Evolutionary conservation across 768 basidiomycete genomes (phyloP).

Genomic region (Kwoniella shandongensis): DNA sequence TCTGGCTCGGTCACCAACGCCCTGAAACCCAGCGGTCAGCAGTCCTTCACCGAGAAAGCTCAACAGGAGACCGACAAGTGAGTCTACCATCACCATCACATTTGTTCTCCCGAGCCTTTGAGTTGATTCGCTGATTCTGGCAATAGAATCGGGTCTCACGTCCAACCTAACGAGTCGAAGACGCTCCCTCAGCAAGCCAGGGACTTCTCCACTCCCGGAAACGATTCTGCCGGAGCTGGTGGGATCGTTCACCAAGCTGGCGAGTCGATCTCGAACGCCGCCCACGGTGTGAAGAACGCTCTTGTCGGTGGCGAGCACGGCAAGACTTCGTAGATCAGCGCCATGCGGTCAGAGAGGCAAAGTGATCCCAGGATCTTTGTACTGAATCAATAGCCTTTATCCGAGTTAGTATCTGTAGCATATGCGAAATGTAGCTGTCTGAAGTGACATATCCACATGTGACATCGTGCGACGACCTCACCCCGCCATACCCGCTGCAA

Average conservation of each 20-base stretch:
- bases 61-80: conserved; percentile 22
- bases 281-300: conserved; percentile 13
- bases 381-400: no score
- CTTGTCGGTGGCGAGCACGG: background rate
- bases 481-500: conserved; percentile 46
- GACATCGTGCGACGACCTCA: no score
- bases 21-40: conserved; percentile 13
- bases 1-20: conserved; percentile 9
- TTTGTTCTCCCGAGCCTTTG: background rate
- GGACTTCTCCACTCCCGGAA: conserved; percentile 23
- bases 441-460: no score
- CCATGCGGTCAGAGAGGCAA: no score
- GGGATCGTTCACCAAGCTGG: conserved; percentile 10
- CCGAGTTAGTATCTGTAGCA: no score
- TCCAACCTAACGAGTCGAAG: conserved; percentile 24
- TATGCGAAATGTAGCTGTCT: no score
- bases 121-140: background rate
- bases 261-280: conserved; percentile 10
- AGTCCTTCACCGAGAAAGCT: conserved; percentile 14
- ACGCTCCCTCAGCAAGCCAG: conserved; percentile 14
- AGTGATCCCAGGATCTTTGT: no score
- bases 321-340: background rate
- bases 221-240: conserved; percentile 15
- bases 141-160: conserved; percentile 15
- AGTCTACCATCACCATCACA: background rate